Evolutionary conservation across 2,329 filamentous ascomycete genomes (phyloP), one percentile per base, ranked within the genome.

Genomic region (Paecilomyces dactylethromorphus): DNA sequence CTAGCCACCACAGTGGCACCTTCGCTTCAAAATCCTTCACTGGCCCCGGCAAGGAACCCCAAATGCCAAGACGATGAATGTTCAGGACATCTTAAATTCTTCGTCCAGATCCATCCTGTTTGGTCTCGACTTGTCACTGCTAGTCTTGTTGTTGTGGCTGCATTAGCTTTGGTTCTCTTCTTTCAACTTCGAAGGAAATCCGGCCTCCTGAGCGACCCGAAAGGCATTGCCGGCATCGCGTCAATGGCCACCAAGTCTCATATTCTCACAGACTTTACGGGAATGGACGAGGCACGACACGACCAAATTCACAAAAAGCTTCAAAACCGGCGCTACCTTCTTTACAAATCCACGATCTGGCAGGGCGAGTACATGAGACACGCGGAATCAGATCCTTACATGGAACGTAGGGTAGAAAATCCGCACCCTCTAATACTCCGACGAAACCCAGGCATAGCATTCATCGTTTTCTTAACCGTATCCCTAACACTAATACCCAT

Each of bases 271-370:
- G 79, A 81, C 57, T 81, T 81, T 57, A 71, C 75, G 22, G 78
- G 76, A 2, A 67, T 80, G 26, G 79, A 81, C 57, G 72, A 71
- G 18, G 78, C 76, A 1, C 71, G 72, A 4, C 66, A 76, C 21
- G 63, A 72, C 4, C 71, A 74, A 52, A 81, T 81, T 33, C 78
- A 81, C 62, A 76, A 78, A 60, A 72, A 74, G 59, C 70, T 81
- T 2, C 70, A 73, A 8, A 71, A 79, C 58, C 71, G 79, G 13
- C 75, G 78, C 33, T 81, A 80, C 59, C 77, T 79, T 33, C 64
- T 81, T 11, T 78, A 81, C 66, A 81, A 81, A 64, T 79, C 77
- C 29, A 79, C 77, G 8, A 72, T 81, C 12, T 81, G 79, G 79
- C 79, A 81, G 59, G 79, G 79, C 56, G 78, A 80, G 63, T 80